Evolutionary conservation across 305 asterid genomes (phyloP).

Genomic region (Stenogyne calaminthoides): DNA sequence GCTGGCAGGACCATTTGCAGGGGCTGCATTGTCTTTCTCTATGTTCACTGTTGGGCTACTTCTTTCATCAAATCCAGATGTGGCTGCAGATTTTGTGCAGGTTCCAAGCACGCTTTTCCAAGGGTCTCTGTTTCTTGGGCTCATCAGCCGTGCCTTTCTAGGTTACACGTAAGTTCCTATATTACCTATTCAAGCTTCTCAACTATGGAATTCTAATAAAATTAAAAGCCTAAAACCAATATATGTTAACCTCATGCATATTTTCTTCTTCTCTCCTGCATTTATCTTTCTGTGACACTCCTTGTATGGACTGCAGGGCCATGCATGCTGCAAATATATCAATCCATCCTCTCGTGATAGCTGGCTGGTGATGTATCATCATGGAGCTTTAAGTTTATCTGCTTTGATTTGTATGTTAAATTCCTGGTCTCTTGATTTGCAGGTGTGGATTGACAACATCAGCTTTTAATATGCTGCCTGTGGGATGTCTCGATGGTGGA

Average conservation of each 20-base stretch:
- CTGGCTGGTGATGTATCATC: slow-evolving; percentile 78
- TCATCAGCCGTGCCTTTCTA: slow-evolving; percentile 71
- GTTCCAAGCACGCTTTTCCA: slow-evolving; percentile 94
- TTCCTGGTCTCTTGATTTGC: slow-evolving; percentile 9
- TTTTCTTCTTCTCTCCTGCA: neutral
- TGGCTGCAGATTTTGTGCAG: slow-evolving; percentile 75
- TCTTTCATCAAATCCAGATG: slow-evolving; percentile 76
- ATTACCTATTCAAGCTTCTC: slow-evolving; percentile 18
- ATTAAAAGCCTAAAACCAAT: neutral
- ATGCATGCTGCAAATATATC: slow-evolving; percentile 82
- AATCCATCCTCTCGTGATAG: slow-evolving; percentile 88
- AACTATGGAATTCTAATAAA: neutral
- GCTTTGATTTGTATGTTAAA: slow-evolving; percentile 25
- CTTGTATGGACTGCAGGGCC: slow-evolving; percentile 49
- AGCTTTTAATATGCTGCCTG: slow-evolving; percentile 93
- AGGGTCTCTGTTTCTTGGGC: slow-evolving; percentile 95
- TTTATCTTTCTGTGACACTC: slow-evolving; percentile 18
- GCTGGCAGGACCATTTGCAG: slow-evolving; percentile 82
- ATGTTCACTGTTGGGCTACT: slow-evolving; percentile 78
- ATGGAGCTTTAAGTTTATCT: slow-evolving; percentile 21
- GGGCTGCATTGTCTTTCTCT: slow-evolving; percentile 75
- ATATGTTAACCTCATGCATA: neutral
- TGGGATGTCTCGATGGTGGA: slow-evolving; percentile 98
- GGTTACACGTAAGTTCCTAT: slow-evolving; percentile 67
- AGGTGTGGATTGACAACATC: slow-evolving; percentile 99